Percentiles rank a stretch among this genome's conserved stretches.
Conservation (phyloP, 2,329 filamentous ascomycete species). For the Nannizziopsis barbatae region DNA sequence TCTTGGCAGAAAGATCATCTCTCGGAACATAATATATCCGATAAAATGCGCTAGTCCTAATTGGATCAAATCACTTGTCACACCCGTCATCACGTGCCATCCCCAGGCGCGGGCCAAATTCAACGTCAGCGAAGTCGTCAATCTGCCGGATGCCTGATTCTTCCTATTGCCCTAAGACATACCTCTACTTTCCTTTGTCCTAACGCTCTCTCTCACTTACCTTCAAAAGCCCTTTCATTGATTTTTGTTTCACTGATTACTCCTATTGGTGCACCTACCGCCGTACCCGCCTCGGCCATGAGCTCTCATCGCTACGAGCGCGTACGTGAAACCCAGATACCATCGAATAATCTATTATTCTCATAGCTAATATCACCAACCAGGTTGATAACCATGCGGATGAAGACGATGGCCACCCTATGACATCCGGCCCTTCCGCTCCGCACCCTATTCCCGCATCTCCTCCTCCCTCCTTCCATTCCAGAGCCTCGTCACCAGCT, state of each 20-base stretch:
- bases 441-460: slow-evolving; percentile 29
- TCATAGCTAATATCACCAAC: slow-evolving; percentile 13
- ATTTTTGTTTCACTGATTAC: slow-evolving; percentile 15
- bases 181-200: slow-evolving; percentile 19
- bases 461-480: slow-evolving; percentile 70
- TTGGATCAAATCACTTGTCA: neutral
- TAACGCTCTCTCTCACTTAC: slow-evolving; percentile 13
- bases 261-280: slow-evolving; percentile 12
- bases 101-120: neutral
- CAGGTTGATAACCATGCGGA: slow-evolving; percentile 38
- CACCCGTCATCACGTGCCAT: neutral
- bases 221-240: too few species aligned
- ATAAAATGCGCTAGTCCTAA: too few species aligned
- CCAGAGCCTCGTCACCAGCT: slow-evolving; percentile 59
- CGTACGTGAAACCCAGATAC: slow-evolving; percentile 27
- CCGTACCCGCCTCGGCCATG: slow-evolving; percentile 25
- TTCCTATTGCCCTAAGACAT: slow-evolving; percentile 14
- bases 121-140: neutral
- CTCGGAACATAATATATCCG: too few species aligned
- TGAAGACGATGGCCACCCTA: slow-evolving; percentile 26
- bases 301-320: slow-evolving; percentile 41
- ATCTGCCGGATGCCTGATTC: neutral
- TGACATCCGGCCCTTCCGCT: slow-evolving; percentile 24
- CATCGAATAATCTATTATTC: neutral
- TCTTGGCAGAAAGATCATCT: too few species aligned